phyloP scores from a whole-genome alignment of 2,329 filamentous ascomycete species.

The Zelopaecilomyces penicillatus region DNA sequence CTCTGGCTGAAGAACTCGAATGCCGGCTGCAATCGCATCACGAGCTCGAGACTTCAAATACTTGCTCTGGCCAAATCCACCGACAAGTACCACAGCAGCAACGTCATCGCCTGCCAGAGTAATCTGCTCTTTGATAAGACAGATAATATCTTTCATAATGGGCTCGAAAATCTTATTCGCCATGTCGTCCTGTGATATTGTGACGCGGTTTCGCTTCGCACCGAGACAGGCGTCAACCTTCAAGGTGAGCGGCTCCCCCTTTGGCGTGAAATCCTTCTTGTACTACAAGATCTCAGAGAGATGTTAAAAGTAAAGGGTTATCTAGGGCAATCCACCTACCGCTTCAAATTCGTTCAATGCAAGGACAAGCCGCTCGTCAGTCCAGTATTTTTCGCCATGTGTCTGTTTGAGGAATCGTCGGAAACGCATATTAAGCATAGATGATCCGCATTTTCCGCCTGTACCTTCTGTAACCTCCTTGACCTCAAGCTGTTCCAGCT shows the following conservation, averaged over 20 bases:
- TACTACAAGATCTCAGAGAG: slow-evolving; percentile 18
- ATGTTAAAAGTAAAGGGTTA: slow-evolving; percentile 11
- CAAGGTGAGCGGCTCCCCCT: slow-evolving; percentile 28
- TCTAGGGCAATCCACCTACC: slow-evolving; percentile 32
- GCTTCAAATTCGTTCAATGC: slow-evolving; percentile 37
- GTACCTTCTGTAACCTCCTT: slow-evolving; percentile 40
- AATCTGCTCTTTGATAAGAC: slow-evolving; percentile 33
- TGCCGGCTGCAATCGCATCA: slow-evolving; percentile 23
- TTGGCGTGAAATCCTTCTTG: slow-evolving; percentile 29
- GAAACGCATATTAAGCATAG: slow-evolving; percentile 41
- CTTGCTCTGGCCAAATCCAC: slow-evolving; percentile 38
- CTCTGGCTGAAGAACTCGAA: slow-evolving; percentile 38
- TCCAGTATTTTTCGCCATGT: slow-evolving; percentile 34
- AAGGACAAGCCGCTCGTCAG: slow-evolving; percentile 31
- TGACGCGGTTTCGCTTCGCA: slow-evolving; percentile 21
- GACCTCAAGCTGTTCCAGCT: slow-evolving; percentile 34
- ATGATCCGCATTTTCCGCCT: slow-evolving; percentile 41
- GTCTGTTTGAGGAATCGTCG: slow-evolving; percentile 33
- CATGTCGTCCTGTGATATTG: slow-evolving; percentile 48
- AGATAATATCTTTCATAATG: slow-evolving; percentile 34
- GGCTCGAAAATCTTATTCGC: slow-evolving; percentile 45
- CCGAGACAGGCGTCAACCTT: slow-evolving; percentile 25
- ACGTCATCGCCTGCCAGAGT: slow-evolving; percentile 26
- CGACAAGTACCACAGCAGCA: slow-evolving; percentile 37
- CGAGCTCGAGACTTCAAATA: slow-evolving; percentile 35